These are phyloP conservation scores for Pythium pectinolyticum DNA, from an alignment of 352 stramenopile genomes.

Conservation along the genomic window DNA sequence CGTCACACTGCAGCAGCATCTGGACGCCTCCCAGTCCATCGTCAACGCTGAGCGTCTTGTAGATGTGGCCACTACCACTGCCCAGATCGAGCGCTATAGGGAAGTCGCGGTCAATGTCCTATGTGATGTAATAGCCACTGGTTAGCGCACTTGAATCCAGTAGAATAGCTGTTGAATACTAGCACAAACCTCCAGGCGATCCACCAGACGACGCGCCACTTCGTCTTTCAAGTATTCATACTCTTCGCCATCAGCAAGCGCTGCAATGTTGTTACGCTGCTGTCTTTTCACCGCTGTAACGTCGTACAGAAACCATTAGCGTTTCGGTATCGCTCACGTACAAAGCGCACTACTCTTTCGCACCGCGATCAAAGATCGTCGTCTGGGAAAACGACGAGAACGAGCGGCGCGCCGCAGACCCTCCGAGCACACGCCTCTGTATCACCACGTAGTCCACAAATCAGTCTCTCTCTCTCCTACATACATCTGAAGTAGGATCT, in stretches of 20 bases:
- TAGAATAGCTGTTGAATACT: too few relatives aligned
- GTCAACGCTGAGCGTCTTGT: conserved; percentile 76
- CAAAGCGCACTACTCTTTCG: not conserved
- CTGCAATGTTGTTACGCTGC: conserved; percentile 77
- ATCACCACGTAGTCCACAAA: too few relatives aligned
- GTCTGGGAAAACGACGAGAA: conserved; percentile 57
- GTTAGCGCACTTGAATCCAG: not conserved
- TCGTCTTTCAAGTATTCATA: conserved; percentile 89
- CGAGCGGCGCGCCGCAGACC: conserved; percentile 23
- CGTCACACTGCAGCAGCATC: conserved; percentile 77
- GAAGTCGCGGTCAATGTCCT: conserved; percentile 85
- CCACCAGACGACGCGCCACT: conserved; percentile 77
- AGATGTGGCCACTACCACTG: conserved; percentile 78
- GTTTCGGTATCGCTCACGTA: not conserved
- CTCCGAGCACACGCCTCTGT: conserved; percentile 1
- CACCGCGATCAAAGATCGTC: conserved; percentile 66
- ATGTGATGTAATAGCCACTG: not conserved
- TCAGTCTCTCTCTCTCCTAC: too few relatives aligned
- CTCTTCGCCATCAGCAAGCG: conserved; percentile 57
- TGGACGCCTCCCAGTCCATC: conserved; percentile 73
- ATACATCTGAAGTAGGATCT: not conserved
- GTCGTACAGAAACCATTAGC: not conserved
- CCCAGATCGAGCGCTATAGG: conserved; percentile 78
- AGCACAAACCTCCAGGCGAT: conserved; percentile 68
- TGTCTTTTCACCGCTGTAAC: conserved; percentile 67